Conservation (phyloP, 2,329 filamentous ascomycete species). For the Aspergillus hiratsukae region DNA sequence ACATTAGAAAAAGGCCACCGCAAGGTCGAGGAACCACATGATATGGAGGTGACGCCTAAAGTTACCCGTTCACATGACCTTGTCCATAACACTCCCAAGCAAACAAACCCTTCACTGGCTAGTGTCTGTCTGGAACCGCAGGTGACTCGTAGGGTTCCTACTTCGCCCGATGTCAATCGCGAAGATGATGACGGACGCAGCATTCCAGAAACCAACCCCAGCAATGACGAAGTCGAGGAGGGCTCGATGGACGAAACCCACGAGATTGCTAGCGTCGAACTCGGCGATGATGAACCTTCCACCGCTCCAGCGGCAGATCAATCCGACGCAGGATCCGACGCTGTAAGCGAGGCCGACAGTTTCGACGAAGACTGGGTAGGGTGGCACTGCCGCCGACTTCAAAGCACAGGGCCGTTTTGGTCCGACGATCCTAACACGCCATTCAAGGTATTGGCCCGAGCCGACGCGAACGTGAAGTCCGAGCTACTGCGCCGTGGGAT, state of each 20-base stretch:
- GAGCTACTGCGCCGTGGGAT: conserved; percentile 27
- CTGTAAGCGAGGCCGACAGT: conserved; percentile 6
- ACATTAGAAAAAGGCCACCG: not conserved
- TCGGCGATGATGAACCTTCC: conserved; percentile 26
- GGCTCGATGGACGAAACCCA: conserved; percentile 19
- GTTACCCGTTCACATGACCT: not conserved
- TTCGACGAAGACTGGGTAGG: conserved; percentile 28
- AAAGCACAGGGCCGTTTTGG: conserved; percentile 21
- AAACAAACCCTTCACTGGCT: not conserved
- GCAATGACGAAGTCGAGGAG: conserved; percentile 9
- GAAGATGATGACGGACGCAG: not conserved
- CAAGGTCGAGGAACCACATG: not conserved
- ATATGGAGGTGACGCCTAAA: not conserved
- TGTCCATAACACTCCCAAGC: not conserved
- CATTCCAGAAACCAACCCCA: conserved; percentile 1
- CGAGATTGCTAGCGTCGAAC: conserved; percentile 35
- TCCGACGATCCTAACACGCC: conserved; percentile 34
- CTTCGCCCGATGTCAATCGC: not conserved
- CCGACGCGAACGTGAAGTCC: conserved; percentile 27
- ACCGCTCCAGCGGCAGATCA: not conserved
- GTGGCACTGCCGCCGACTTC: conserved; percentile 22
- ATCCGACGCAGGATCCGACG: conserved; percentile 1
- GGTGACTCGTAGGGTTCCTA: not conserved
- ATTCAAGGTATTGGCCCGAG: conserved; percentile 35
- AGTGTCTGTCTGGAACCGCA: not conserved